A percentile compares a stretch with the other conserved stretches of the same genome.
These are phyloP conservation scores for Tetrapyrgos nigripes DNA, from an alignment of 1,284 basidiomycete species.

Conservation along the genomic window DNA sequence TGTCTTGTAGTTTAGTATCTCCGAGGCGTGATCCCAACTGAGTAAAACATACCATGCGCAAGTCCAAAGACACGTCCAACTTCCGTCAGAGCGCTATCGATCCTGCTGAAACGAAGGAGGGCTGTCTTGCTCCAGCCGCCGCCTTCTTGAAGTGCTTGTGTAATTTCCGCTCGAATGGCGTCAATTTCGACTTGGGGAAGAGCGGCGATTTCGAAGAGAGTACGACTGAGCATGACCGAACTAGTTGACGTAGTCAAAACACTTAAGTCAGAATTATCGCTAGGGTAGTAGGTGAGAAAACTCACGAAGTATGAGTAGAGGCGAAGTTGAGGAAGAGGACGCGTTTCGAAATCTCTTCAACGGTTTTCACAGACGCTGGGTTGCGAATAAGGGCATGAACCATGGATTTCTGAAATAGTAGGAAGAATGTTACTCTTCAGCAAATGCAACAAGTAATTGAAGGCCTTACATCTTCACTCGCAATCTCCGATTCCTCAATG, in stretches of 20 bases:
- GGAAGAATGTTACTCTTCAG: neutral
- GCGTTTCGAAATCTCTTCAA: constrained; percentile 2
- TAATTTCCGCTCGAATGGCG: neutral
- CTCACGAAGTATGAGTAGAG: constrained; percentile 1
- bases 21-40: neutral
- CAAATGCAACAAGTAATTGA: too few species aligned
- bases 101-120: neutral
- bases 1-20: neutral
- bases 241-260: neutral
- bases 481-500: neutral
- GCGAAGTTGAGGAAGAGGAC: constrained; percentile 5
- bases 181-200: neutral
- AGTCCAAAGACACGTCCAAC: constrained; percentile 4
- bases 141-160: neutral
- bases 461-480: neutral
- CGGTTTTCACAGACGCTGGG: constrained; percentile 3
- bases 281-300: neutral
- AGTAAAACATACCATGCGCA: neutral
- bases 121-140: constrained; percentile 5
- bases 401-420: constrained; percentile 2
- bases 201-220: constrained; percentile 2
- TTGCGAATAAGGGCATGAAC: constrained; percentile 2
- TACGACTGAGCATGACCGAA: constrained; percentile 4
- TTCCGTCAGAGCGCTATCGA: constrained; percentile 4
- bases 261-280: neutral